phyloP scores from a whole-genome alignment of 805 yeast species.

The Ogataea paraovalis region DNA sequence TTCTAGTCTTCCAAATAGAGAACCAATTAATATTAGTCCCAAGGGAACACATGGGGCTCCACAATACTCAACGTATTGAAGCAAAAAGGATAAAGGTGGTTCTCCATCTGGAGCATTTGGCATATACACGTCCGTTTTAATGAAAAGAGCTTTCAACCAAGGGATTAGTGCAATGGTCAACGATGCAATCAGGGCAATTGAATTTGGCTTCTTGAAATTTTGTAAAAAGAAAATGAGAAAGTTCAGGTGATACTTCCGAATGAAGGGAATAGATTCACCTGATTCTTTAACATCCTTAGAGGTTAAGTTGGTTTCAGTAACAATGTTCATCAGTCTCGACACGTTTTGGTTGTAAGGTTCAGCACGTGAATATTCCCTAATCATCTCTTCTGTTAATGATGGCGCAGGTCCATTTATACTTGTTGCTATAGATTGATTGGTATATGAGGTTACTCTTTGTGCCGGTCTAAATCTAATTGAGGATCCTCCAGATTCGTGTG shows the following conservation, averaged over 20 bases:
- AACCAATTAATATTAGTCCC: conserved; percentile 50
- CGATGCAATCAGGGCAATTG: conserved; percentile 42
- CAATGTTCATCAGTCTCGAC: conserved; percentile 27
- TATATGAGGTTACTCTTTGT: conserved; percentile 3
- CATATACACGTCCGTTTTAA: conserved; percentile 26
- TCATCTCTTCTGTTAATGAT: conserved; percentile 27
- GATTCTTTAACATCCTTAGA: conserved; percentile 23
- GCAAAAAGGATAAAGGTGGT: conserved; percentile 52
- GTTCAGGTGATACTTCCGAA: conserved; percentile 28
- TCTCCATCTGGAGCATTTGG: conserved; percentile 44
- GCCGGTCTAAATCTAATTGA: conserved; percentile 6
- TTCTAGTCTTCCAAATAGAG: conserved; percentile 48
- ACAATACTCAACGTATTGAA: conserved; percentile 45
- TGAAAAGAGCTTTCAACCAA: conserved; percentile 47
- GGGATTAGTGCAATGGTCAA: conserved; percentile 51
- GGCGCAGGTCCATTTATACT: conserved; percentile 11
- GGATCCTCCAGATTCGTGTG: conserved; percentile 1
- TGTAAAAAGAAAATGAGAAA: conserved; percentile 33
- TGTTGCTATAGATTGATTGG: conserved; percentile 4
- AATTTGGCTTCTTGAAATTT: conserved; percentile 47
- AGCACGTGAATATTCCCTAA: conserved; percentile 32
- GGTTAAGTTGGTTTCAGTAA: conserved; percentile 33
- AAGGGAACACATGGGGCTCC: conserved; percentile 54
- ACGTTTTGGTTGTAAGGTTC: conserved; percentile 31
- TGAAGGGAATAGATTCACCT: conserved; percentile 23